Percentiles rank a stretch among this genome's conserved stretches.
These are phyloP conservation scores for Ophiostoma ips DNA, from an alignment of 2,329 filamentous ascomycete genomes.

Conservation along the genomic window DNA sequence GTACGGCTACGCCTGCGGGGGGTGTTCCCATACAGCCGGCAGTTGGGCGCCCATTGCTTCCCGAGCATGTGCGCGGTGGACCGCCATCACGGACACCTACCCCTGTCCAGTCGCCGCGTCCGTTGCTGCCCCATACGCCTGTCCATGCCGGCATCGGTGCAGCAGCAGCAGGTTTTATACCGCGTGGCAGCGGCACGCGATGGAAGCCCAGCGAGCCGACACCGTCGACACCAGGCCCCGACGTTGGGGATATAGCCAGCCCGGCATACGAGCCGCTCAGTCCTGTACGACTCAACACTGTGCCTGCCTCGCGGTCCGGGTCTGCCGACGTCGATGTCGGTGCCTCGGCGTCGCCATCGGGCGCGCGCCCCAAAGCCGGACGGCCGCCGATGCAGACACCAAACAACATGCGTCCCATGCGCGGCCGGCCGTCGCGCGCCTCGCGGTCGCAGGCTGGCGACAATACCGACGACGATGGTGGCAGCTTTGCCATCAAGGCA, in stretches of 20 bases:
- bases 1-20: background rate
- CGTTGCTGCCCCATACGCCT: conserved; percentile 8
- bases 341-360: background rate
- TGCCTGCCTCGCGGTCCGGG: conserved; percentile 10
- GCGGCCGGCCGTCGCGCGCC: conserved; percentile 5
- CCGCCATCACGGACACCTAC: conserved; percentile 8
- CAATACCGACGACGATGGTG: background rate
- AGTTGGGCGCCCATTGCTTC: conserved; percentile 3
- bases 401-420: background rate
- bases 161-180: conserved; percentile 5
- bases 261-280: conserved; percentile 47
- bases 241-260: conserved; percentile 30
- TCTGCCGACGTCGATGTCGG: background rate
- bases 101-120: conserved; percentile 8
- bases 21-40: background rate
- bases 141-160: background rate
- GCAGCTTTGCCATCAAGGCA: conserved; percentile 33
- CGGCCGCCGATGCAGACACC: background rate
- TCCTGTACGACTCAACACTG: conserved; percentile 31
- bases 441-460: background rate
- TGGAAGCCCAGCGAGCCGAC: conserved; percentile 42
- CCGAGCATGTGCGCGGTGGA: conserved; percentile 7
- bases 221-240: conserved; percentile 39
- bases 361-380: background rate
- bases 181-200: conserved; percentile 34